Percentiles rank a stretch among this genome's conserved stretches.
phyloP scores from a whole-genome alignment of 164 flowering plant species.

The Dillenia suffruticosa region DNA sequence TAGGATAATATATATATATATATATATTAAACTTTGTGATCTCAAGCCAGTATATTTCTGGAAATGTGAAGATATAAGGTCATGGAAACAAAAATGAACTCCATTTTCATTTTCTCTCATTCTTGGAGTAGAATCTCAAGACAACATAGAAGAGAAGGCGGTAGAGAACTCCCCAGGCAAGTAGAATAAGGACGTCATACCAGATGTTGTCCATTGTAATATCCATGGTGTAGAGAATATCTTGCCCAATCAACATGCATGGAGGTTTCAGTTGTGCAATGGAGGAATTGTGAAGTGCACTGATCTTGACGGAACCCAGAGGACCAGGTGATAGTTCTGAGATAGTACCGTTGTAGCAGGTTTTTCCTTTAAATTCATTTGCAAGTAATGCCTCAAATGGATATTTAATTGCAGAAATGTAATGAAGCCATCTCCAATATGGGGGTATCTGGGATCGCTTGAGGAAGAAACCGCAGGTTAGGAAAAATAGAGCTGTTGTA shows the following conservation, averaged over 20 bases:
- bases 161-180: conserved; percentile 77
- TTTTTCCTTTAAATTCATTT: conserved; percentile 47
- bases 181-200: conserved; percentile 50
- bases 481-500: conserved; percentile 74
- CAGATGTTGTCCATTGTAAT: conserved; percentile 42
- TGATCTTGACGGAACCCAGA: conserved; percentile 40
- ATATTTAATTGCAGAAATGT: conserved; percentile 74
- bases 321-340: conserved; percentile 69
- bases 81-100: too few relatives aligned
- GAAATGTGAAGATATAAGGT: not conserved
- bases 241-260: conserved; percentile 59
- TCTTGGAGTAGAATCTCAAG: conserved; percentile 75
- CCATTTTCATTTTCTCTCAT: conserved; percentile 53
- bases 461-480: conserved; percentile 77
- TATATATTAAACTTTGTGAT: too few relatives aligned
- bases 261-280: not conserved
- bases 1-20: too few relatives aligned
- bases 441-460: conserved; percentile 46
- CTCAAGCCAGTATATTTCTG: too few relatives aligned
- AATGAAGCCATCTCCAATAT: conserved; percentile 77
- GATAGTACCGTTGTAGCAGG: conserved; percentile 36
- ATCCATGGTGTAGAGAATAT: conserved; percentile 52
- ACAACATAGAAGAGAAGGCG: conserved; percentile 67
- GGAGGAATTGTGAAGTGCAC: conserved; percentile 26
- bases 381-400: conserved; percentile 67